Evolutionary conservation across 2,329 filamentous ascomycete species (phyloP).

Genomic region (Calonectria ilicicola): DNA sequence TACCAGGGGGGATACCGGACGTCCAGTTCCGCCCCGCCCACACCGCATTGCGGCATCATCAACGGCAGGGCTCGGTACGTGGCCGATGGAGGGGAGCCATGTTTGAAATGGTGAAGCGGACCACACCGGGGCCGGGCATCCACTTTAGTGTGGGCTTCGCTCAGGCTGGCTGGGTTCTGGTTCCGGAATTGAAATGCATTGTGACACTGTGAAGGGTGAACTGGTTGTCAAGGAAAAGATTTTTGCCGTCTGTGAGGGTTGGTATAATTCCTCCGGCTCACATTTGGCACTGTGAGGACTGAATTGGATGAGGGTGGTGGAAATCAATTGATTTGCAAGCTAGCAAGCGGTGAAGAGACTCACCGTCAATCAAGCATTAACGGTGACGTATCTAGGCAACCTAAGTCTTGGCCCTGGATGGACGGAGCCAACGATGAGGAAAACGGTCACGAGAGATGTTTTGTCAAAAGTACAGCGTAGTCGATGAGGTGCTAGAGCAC

Average conservation of each 20-base stretch:
- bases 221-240: constrained; percentile 13
- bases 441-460: constrained; percentile 6
- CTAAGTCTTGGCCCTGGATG: not conserved
- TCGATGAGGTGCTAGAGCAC: not conserved
- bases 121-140: constrained; percentile 36
- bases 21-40: constrained; percentile 40
- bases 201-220: constrained; percentile 31
- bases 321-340: not conserved
- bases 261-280: not conserved
- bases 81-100: constrained; percentile 39
- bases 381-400: not conserved
- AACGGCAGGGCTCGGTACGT: constrained; percentile 39
- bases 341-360: constrained; percentile 11
- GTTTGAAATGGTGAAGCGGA: constrained; percentile 19
- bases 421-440: not conserved
- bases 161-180: constrained; percentile 32
- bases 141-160: constrained; percentile 37
- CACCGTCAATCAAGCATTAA: not conserved
- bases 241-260: constrained; percentile 12
- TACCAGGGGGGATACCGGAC: constrained; percentile 29
- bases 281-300: not conserved
- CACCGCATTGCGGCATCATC: constrained; percentile 16
- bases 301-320: not conserved
- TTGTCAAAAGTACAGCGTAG: not conserved
- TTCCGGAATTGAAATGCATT: constrained; percentile 41